A percentile compares a stretch with the other conserved stretches of the same genome.
phyloP scores from a whole-genome alignment of 352 stramenopile genomes.

The Phytopythium oedochilum region DNA sequence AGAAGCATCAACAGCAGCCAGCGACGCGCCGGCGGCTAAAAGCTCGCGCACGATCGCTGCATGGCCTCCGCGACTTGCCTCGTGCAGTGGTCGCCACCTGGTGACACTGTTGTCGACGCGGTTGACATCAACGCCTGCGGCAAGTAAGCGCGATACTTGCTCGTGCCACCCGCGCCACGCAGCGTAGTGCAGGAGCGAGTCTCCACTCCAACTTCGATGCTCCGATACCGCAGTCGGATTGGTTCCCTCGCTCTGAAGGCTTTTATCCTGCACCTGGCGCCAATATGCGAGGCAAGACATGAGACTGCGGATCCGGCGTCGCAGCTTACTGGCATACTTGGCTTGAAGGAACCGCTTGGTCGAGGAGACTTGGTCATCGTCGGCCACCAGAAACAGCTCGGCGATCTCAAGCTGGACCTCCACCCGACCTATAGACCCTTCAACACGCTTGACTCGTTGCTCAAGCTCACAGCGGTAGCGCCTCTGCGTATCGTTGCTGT shows the following conservation, averaged over 20 bases:
- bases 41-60: constrained; percentile 25
- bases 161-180: constrained; percentile 36
- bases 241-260: no score
- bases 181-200: constrained; percentile 53
- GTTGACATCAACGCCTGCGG: constrained; percentile 35
- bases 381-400: constrained; percentile 26
- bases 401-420: constrained; percentile 28
- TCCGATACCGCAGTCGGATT: no score
- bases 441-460: constrained; percentile 18
- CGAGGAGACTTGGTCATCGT: constrained; percentile 11
- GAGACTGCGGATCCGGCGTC: constrained; percentile 18
- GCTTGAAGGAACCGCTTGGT: constrained; percentile 23
- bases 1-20: constrained; percentile 31
- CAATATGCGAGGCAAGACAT: constrained; percentile 16
- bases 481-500: neutral
- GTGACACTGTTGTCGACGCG: constrained; percentile 38
- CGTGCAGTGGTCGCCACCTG: constrained; percentile 43
- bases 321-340: constrained; percentile 31
- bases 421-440: constrained; percentile 9
- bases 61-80: constrained; percentile 49
- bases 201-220: constrained; percentile 14
- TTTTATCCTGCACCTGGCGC: no score
- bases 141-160: constrained; percentile 21
- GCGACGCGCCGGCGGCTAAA: constrained; percentile 28
- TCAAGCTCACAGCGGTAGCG: constrained; percentile 9